These are phyloP conservation scores for Camelina sativa DNA, from an alignment of 345 rosid species.

Conservation along the genomic window DNA sequence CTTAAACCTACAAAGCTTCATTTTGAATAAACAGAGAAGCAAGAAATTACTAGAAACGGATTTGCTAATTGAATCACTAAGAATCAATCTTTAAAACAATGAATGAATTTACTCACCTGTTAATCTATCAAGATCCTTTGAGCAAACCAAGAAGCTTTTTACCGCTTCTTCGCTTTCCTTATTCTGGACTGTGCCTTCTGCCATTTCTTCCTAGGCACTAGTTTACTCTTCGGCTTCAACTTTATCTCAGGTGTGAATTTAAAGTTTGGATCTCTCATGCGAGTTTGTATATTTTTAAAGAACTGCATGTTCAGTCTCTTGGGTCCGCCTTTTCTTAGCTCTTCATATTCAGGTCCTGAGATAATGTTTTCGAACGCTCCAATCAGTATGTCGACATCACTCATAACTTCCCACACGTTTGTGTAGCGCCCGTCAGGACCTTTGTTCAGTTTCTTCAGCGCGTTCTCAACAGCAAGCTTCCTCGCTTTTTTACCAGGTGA, in stretches of 20 bases:
- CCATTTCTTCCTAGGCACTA: slow-evolving; percentile 90
- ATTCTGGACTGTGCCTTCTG: slow-evolving; percentile 79
- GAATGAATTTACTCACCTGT: not conserved
- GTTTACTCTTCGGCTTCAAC: slow-evolving; percentile 91
- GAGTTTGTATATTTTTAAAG: slow-evolving; percentile 91
- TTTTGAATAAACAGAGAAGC: not conserved
- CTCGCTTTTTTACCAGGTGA: slow-evolving; percentile 90
- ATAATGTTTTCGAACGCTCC: slow-evolving; percentile 91
- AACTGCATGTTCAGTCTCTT: slow-evolving; percentile 90
- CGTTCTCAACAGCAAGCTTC: slow-evolving; percentile 92
- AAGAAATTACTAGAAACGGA: slow-evolving; percentile 16
- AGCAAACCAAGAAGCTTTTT: slow-evolving; percentile 16
- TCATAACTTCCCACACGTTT: slow-evolving; percentile 96
- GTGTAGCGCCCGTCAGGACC: slow-evolving; percentile 93
- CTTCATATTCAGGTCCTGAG: slow-evolving; percentile 94
- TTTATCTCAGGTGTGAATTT: slow-evolving; percentile 85
- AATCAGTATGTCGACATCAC: slow-evolving; percentile 79
- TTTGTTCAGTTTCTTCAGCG: slow-evolving; percentile 86
- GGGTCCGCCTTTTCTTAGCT: slow-evolving; percentile 91
- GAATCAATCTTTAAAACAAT: slow-evolving; percentile 15
- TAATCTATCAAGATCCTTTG: not conserved
- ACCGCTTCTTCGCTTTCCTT: slow-evolving; percentile 87
- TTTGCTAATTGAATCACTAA: slow-evolving; percentile 4
- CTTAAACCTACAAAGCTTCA: not conserved
- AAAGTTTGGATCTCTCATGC: slow-evolving; percentile 91